Evolutionary conservation across 768 basidiomycete species (phyloP).

Genomic region (Kwoniella sp.): DNA sequence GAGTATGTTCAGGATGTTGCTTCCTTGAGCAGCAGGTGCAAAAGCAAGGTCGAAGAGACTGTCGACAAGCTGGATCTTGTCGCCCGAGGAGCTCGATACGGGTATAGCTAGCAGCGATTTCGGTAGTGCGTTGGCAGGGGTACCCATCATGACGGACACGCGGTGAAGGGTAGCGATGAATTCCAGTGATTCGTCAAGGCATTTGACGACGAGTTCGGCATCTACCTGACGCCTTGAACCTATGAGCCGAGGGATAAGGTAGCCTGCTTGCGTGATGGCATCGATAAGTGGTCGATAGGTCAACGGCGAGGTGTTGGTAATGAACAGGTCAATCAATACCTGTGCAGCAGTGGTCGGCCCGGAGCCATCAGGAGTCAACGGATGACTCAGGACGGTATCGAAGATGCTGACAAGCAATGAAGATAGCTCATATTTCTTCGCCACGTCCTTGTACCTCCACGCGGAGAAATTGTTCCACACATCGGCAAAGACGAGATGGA

Average conservation of each 20-base stretch:
- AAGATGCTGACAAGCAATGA: slow-evolving; percentile 69
- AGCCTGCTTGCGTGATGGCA: slow-evolving; percentile 66
- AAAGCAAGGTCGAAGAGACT: slow-evolving; percentile 29
- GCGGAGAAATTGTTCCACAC: slow-evolving; percentile 83
- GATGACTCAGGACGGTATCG: slow-evolving; percentile 63
- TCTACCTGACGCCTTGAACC: slow-evolving; percentile 25
- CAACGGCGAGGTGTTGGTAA: slow-evolving; percentile 74
- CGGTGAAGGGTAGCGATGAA: slow-evolving; percentile 40
- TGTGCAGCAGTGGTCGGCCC: slow-evolving; percentile 33
- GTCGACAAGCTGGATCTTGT: slow-evolving; percentile 37
- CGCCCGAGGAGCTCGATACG: slow-evolving; percentile 14
- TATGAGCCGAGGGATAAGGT: slow-evolving; percentile 65
- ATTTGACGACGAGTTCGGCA: slow-evolving; percentile 29
- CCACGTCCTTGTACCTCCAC: slow-evolving; percentile 83
- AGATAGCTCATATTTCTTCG: slow-evolving; percentile 82
- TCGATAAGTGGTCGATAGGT: slow-evolving; percentile 80
- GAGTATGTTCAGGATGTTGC: slow-evolving; percentile 25
- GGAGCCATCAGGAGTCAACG: slow-evolving; percentile 18
- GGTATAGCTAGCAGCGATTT: slow-evolving; percentile 26
- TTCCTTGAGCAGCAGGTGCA: slow-evolving; percentile 18
- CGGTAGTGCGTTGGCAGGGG: slow-evolving; percentile 29
- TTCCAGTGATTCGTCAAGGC: slow-evolving; percentile 26
- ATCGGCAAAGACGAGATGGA: slow-evolving; percentile 78
- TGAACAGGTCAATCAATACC: slow-evolving; percentile 67
- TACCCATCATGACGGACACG: slow-evolving; percentile 20